Evolutionary conservation across 495 filamentous ascomycete genomes (phyloP), one percentile per base, ranked within the genome.

Genomic region (Tuber calosporum): DNA sequence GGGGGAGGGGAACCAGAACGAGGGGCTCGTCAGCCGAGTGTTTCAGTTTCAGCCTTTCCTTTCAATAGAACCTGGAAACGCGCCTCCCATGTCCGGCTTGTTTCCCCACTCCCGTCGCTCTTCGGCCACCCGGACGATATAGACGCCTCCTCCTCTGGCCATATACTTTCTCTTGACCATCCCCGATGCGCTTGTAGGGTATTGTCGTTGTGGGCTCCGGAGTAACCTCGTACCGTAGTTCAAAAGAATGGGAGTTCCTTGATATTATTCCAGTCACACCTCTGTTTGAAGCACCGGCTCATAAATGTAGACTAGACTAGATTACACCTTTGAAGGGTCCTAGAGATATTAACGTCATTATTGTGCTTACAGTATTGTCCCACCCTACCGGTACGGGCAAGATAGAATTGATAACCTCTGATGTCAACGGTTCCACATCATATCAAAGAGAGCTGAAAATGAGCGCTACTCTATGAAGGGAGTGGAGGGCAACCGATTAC

Each of bases 51-150:
- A 67, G 72, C 36, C 43, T 78, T 20, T 70, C 5, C 67, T 68
- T 66, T 30, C 39, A 39, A 71, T 48, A 42, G 39, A 71, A 66
- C 39, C 34, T 40, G 39, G 9, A 41, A 38, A 71, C 69, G 41
- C 74, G 88, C 88, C 86, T 88, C 74, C 89, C 88, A 75, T 91
- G 89, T 17, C 88, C 89, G 73, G 89, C 82, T 1, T 1, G 87
- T 90, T 84, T 92, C 90, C 15, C 85, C 85, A 34, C 83, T 84
- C 1, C 85, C 87, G 74, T 89, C 87, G 66, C 83, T 82, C 79
- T 87, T 88, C 9, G 45, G 73, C 88, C 87, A 91, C 11, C 90
- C 90, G 0, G 88, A 85, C 13, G 78, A 83, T 42, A 83, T 82
- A 4, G 88, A 90, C 30, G 85, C 81, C 22, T 86, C 85, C 45